Conservation (phyloP, 805 yeast genomes). For the Soucietia sequanensis region DNA sequence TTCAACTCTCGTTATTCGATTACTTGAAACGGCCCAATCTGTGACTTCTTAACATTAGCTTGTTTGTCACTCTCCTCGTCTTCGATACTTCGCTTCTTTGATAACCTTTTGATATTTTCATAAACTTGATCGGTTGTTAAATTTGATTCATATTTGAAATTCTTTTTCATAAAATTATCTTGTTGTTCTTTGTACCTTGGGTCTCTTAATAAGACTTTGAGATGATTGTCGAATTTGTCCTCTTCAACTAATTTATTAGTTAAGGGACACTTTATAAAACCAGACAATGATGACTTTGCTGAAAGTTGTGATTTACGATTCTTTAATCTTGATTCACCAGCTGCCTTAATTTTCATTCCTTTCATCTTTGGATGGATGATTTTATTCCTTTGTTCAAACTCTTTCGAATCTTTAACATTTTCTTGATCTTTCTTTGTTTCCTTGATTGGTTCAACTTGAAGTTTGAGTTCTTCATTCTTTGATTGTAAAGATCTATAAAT, state of each 20-base stretch:
- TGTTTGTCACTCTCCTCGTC: conserved; percentile 9
- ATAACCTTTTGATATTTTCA: conserved; percentile 54
- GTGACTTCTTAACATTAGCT: too few relatives aligned
- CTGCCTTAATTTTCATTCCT: conserved; percentile 66
- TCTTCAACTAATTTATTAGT: conserved; percentile 73
- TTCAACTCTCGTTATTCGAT: too few relatives aligned
- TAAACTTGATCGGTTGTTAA: conserved; percentile 58
- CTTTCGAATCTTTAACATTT: neutral
- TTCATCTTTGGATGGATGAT: conserved; percentile 25
- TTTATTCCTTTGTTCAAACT: conserved; percentile 5
- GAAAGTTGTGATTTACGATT: conserved; percentile 8
- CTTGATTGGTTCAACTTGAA: conserved; percentile 11
- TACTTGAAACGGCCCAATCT: too few relatives aligned
- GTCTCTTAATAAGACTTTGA: conserved; percentile 67
- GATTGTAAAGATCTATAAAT: conserved; percentile 60
- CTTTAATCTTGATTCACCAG: conserved; percentile 64
- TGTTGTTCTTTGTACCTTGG: conserved; percentile 75
- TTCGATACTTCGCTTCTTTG: conserved; percentile 23
- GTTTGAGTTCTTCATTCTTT: conserved; percentile 34
- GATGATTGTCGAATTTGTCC: conserved; percentile 65
- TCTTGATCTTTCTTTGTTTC: conserved; percentile 29
- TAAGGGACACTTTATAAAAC: conserved; percentile 69
- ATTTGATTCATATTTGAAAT: conserved; percentile 46
- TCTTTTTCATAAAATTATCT: conserved; percentile 57
- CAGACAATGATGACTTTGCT: conserved; percentile 19